Evolutionary conservation across 164 flowering plant genomes (phyloP).

Genomic region (Umbellularia californica): DNA sequence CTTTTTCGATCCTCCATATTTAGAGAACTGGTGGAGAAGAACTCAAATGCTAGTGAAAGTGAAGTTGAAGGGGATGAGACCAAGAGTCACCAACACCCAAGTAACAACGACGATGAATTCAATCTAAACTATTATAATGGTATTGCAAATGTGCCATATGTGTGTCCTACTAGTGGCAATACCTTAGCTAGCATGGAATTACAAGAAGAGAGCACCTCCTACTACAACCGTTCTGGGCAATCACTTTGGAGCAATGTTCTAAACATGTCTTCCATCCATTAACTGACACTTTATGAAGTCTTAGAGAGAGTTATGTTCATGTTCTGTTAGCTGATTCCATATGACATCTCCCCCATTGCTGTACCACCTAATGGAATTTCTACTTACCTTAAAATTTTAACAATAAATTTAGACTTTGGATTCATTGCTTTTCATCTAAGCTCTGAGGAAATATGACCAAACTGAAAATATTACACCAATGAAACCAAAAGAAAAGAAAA

Average conservation of each 20-base stretch:
- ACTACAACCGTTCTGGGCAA: conserved; percentile 14
- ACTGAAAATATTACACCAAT: no score
- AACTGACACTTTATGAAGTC: no score
- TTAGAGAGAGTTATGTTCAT: no score
- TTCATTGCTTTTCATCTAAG: no score
- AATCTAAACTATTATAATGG: conserved; percentile 19
- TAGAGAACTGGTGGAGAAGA: conserved; percentile 55
- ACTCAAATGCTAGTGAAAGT: conserved; percentile 19
- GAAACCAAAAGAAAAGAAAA: no score
- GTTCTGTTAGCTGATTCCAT: no score
- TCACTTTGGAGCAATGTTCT: conserved; percentile 21
- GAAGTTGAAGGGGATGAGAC: conserved; percentile 20
- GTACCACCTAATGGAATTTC: no score
- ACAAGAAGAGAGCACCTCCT: conserved; percentile 18
- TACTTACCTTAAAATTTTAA: no score
- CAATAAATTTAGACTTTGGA: no score
- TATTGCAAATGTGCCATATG: conserved; percentile 17
- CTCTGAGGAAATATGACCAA: no score
- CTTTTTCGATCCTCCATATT: conserved; percentile 56
- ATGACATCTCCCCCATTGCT: no score
- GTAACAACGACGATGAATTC: conserved; percentile 20
- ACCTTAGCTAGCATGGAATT: conserved; percentile 22
- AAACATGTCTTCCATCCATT: conserved; percentile 16
- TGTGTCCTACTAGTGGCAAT: conserved; percentile 10
- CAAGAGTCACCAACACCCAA: conserved; percentile 8